A percentile compares a stretch with the other conserved stretches of the same genome.
These are phyloP conservation scores for Verbena officinalis DNA, from an alignment of 257 asterid species.

Conservation along the genomic window DNA sequence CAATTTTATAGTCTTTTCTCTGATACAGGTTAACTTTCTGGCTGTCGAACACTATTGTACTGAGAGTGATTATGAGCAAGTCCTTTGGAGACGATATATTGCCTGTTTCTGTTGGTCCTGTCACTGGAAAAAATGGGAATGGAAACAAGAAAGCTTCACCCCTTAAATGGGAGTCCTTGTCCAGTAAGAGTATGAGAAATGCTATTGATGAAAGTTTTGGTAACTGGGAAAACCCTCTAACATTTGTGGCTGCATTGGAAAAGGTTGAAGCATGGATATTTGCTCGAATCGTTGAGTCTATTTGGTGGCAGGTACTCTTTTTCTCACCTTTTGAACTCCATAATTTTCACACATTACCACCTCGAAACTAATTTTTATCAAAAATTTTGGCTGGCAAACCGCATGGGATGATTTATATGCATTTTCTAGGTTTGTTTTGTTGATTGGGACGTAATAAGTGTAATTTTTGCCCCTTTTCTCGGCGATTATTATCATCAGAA, in stretches of 20 bases:
- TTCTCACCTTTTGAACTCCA: neutral
- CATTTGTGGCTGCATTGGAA: conserved; percentile 57
- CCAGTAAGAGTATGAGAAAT: conserved; percentile 39
- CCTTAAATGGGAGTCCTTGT: conserved; percentile 58
- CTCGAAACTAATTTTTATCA: too few relatives aligned
- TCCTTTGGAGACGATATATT: conserved; percentile 39
- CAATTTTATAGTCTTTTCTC: neutral
- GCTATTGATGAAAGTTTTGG: conserved; percentile 36
- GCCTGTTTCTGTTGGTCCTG: conserved; percentile 39
- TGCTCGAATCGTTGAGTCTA: conserved; percentile 73
- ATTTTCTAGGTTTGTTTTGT: too few relatives aligned
- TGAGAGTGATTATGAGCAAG: conserved; percentile 65
- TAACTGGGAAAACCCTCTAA: conserved; percentile 69
- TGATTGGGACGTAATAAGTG: too few relatives aligned
- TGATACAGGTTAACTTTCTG: conserved; percentile 78
- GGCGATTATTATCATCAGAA: too few relatives aligned
- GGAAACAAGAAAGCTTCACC: conserved; percentile 39
- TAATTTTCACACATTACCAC: too few relatives aligned
- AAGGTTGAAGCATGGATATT: conserved; percentile 79
- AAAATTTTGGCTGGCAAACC: too few relatives aligned
- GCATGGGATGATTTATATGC: too few relatives aligned
- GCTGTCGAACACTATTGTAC: conserved; percentile 71
- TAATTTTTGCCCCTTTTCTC: too few relatives aligned
- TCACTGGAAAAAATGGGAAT: conserved; percentile 30
- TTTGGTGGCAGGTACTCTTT: conserved; percentile 88